Percentiles rank a stretch among this genome's conserved stretches.
Conservation (phyloP, 768 basidiomycete species). For the Podaxis pistillaris region DNA sequence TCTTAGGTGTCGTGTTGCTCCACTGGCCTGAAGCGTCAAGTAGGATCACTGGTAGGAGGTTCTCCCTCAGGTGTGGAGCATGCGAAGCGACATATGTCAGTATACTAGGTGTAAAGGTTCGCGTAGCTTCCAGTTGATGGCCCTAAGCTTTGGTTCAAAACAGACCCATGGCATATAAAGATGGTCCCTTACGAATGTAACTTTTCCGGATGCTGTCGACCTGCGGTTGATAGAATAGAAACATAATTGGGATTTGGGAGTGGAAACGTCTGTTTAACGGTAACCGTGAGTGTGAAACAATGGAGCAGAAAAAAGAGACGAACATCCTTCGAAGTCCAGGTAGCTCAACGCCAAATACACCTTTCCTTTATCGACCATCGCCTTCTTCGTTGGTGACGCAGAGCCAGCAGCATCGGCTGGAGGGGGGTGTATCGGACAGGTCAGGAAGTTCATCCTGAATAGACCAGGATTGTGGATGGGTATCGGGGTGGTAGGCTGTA, state of each 20-base stretch:
- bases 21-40: conserved; percentile 44
- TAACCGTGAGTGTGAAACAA: conserved; percentile 4
- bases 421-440: conserved; percentile 13
- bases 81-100: conserved; percentile 40
- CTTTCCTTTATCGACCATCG: conserved; percentile 24
- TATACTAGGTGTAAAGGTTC: conserved; percentile 43
- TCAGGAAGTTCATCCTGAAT: conserved; percentile 4
- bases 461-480: conserved; percentile 3
- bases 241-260: conserved; percentile 37
- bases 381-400: conserved; percentile 18
- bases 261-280: conserved; percentile 28
- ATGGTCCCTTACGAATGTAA: neutral
- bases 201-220: neutral
- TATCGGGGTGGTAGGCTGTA: conserved; percentile 8
- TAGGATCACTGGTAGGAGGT: conserved; percentile 29
- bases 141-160: conserved; percentile 24
- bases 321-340: conserved; percentile 65
- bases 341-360: conserved; percentile 52
- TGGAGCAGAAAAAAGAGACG: conserved; percentile 18
- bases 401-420: conserved; percentile 14
- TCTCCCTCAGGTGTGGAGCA: conserved; percentile 23
- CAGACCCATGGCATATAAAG: neutral
- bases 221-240: conserved; percentile 8
- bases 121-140: conserved; percentile 30
- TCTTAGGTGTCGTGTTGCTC: conserved; percentile 25